Base-by-base conservation (phyloP, 202 grass and related monocot genomes). In the Bolboschoenoplectus hybrid region DNA sequence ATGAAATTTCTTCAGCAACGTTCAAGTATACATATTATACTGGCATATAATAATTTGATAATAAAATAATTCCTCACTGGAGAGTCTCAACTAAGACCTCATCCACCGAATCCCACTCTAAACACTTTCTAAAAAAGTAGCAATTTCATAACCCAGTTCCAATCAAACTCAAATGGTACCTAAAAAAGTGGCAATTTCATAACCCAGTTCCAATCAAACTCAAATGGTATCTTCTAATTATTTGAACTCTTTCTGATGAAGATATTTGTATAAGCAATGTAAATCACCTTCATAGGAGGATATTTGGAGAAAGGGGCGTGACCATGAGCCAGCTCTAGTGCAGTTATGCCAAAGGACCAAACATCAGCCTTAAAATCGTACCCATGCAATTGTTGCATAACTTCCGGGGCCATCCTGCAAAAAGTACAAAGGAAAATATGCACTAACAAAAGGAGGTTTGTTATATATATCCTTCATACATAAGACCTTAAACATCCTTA, bases 311-410 rank as follows among this genome's bases (percentile, higher is more conserved):
- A 98, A 80, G 95, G 95, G 80, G 95, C 96, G 85, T 95, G 96
- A 84, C 96, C 96, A 86, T 98, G 93, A 61, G 96, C 96, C 61
- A 98, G 80, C 80, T 98, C 96, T 78, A 98, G 89, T 72, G 96
- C 96, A 17, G 96, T 95, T 86, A 98, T 95, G 56, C 96, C 96
- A 89, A 98, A 98, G 45, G 93, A 96, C 97, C 97, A 98, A 87
- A 98, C 91, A 75, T 98, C 93, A 88, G 97, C 97, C 92, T 98
- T 98, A 88, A 96, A 98, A 86, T 98, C 97, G 82, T 98, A 98
- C 84, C 93, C 97, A 87, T 98, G 97, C 74, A 94, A 73, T 88
- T 98, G 97, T 84, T 98, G 97, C 97, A 98, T 98, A 77, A 98
- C 97, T 92, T 98, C 97, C 72, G 97, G 93, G 87, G 97, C 93